Evolutionary conservation across 345 rosid genomes (phyloP).

Genomic region (Camelina sativa): DNA sequence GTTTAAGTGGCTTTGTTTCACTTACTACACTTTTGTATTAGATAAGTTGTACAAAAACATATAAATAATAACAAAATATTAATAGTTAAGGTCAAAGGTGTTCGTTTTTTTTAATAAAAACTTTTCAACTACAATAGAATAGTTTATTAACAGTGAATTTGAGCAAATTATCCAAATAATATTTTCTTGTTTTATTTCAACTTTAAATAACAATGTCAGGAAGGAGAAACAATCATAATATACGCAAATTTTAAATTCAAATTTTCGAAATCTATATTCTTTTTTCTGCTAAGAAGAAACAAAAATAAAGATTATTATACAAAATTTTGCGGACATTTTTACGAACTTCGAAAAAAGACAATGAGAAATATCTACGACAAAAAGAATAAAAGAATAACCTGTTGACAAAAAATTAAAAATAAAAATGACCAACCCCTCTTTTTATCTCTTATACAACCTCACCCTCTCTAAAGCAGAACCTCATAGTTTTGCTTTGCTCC

Average conservation of each 20-base stretch:
- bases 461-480: constrained; percentile 25
- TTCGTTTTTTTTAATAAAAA: background rate
- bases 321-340: constrained; percentile 19
- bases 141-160: background rate
- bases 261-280: background rate
- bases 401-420: background rate
- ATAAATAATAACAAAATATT: background rate
- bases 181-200: no score
- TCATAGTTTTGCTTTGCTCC: constrained; percentile 38
- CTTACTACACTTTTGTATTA: constrained; percentile 5
- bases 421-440: constrained; percentile 9
- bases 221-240: background rate
- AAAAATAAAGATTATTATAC: background rate
- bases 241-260: background rate
- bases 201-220: background rate
- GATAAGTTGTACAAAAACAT: background rate
- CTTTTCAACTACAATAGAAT: background rate
- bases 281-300: background rate
- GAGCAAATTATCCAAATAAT: background rate
- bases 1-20: constrained; percentile 4
- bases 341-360: constrained; percentile 24
- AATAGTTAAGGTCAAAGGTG: background rate
- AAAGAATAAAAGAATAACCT: constrained; percentile 6
- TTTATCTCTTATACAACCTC: constrained; percentile 18
- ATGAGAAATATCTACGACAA: constrained; percentile 33